phyloP scores from a whole-genome alignment of 768 basidiomycete genomes.

The Amylocystis lapponica region DNA sequence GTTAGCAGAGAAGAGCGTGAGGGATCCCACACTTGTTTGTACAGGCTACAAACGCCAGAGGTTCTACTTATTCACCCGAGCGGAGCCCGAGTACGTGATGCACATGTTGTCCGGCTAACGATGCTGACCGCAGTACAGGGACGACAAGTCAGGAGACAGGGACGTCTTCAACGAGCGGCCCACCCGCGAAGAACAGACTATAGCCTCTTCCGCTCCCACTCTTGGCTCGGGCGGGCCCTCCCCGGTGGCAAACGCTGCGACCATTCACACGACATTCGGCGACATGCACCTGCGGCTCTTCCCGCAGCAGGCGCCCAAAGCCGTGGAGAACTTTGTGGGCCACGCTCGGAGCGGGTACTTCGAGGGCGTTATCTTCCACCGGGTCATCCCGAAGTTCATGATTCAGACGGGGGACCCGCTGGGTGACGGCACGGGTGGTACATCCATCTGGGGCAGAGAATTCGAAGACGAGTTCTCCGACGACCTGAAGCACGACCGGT shows the following conservation, averaged over 20 bases:
- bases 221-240: conserved; percentile 51
- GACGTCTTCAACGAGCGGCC: conserved; percentile 99
- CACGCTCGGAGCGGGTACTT: conserved; percentile 87
- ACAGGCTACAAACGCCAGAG: conserved; percentile 90
- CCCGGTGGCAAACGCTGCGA: conserved; percentile 70
- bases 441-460: conserved; percentile 83
- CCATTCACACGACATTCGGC: conserved; percentile 92
- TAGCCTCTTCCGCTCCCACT: conserved; percentile 59
- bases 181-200: conserved; percentile 90
- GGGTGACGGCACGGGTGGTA: conserved; percentile 92
- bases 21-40: conserved; percentile 90
- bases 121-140: conserved; percentile 37
- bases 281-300: conserved; percentile 88
- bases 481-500: conserved; percentile 88
- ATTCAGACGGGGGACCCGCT: conserved; percentile 94
- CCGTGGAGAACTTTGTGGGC: conserved; percentile 97
- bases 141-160: conserved; percentile 81
- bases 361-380: conserved; percentile 92
- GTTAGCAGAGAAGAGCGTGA: conserved; percentile 72
- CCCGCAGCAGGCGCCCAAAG: conserved; percentile 88
- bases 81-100: conserved; percentile 78
- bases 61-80: conserved; percentile 92
- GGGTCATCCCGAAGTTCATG: conserved; percentile 98
- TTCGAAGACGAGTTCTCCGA: conserved; percentile 94
- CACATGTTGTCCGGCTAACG: not conserved